phyloP scores from a whole-genome alignment of 345 rosid genomes.

The Alliaria petiolata region DNA sequence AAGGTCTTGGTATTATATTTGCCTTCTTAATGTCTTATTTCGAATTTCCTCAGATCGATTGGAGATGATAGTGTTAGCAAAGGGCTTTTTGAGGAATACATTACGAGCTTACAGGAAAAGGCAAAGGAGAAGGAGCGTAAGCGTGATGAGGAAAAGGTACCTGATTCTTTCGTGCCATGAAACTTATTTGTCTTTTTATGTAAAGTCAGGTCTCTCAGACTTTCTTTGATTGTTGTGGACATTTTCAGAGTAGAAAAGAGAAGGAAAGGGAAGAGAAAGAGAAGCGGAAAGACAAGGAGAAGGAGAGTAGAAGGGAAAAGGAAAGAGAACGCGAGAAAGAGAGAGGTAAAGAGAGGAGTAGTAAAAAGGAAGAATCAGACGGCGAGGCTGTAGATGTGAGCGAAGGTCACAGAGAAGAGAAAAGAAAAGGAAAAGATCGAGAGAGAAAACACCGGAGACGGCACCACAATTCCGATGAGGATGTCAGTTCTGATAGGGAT shows the following conservation, averaged over 20 bases:
- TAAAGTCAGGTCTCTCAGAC: not conserved
- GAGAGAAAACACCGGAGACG: conserved; percentile 82
- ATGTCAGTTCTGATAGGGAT: conserved; percentile 77
- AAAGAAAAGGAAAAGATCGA: conserved; percentile 70
- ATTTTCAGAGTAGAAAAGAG: conserved; percentile 68
- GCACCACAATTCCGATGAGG: conserved; percentile 58
- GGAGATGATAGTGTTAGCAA: conserved; percentile 64
- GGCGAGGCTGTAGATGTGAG: conserved; percentile 64
- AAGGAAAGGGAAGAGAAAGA: conserved; percentile 49
- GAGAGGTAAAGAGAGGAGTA: conserved; percentile 67
- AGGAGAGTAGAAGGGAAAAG: conserved; percentile 56
- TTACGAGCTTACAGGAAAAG: conserved; percentile 66
- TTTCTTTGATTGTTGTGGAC: not conserved
- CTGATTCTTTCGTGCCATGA: not conserved
- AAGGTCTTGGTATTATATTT: not conserved
- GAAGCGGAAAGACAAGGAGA: conserved; percentile 62
- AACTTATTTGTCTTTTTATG: not conserved
- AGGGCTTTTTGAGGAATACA: conserved; percentile 81
- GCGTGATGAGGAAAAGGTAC: conserved; percentile 96
- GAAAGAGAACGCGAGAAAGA: conserved; percentile 80
- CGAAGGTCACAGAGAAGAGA: conserved; percentile 81
- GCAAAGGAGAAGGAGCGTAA: conserved; percentile 92
- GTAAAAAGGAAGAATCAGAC: conserved; percentile 76
- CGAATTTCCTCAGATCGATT: conserved; percentile 46
- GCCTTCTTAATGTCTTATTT: not conserved